A percentile compares a stretch with the other conserved stretches of the same genome.
Evolutionary conservation across 352 stramenopile genomes (phyloP).

Genomic region (Phytophthora kernoviae): DNA sequence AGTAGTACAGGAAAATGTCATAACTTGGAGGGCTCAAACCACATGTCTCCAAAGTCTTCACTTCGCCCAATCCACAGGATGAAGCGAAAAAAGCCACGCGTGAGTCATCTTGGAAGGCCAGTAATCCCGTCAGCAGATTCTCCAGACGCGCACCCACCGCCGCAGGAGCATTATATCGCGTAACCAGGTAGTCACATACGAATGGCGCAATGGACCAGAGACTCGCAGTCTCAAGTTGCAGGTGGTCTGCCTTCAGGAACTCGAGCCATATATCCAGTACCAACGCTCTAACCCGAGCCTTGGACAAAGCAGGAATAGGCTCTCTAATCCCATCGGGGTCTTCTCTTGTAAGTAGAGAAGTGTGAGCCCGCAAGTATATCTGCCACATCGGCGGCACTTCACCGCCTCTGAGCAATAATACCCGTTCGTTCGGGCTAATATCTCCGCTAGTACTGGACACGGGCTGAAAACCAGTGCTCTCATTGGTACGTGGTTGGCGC

Average conservation of each 20-base stretch:
- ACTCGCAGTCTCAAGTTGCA: constrained; percentile 58
- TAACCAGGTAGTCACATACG: constrained; percentile 73
- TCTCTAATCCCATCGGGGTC: constrained; percentile 14
- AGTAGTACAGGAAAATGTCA: constrained; percentile 73
- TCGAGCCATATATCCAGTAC: constrained; percentile 78
- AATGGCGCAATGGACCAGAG: constrained; percentile 66
- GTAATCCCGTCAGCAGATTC: constrained; percentile 51
- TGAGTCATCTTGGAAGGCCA: constrained; percentile 46
- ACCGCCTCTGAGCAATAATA: constrained; percentile 21
- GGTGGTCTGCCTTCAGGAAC: constrained; percentile 70
- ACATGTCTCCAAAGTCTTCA: constrained; percentile 14
- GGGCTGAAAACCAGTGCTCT: constrained; percentile 11
- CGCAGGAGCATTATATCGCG: constrained; percentile 49
- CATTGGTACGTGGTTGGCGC: constrained; percentile 18
- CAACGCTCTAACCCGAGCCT: constrained; percentile 39
- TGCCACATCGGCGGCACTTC: constrained; percentile 44
- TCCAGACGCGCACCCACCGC: constrained; percentile 62
- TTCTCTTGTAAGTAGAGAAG: constrained; percentile 20
- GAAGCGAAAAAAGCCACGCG: constrained; percentile 70
- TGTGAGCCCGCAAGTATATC: constrained; percentile 37
- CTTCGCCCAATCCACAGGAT: constrained; percentile 43
- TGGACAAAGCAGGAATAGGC: constrained; percentile 31
- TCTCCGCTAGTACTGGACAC: constrained; percentile 7
- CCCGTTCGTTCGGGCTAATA: constrained; percentile 14
- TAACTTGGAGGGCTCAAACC: constrained; percentile 34